Base-by-base conservation (phyloP, 306 rosid genomes). In the Prunus dulcis region DNA sequence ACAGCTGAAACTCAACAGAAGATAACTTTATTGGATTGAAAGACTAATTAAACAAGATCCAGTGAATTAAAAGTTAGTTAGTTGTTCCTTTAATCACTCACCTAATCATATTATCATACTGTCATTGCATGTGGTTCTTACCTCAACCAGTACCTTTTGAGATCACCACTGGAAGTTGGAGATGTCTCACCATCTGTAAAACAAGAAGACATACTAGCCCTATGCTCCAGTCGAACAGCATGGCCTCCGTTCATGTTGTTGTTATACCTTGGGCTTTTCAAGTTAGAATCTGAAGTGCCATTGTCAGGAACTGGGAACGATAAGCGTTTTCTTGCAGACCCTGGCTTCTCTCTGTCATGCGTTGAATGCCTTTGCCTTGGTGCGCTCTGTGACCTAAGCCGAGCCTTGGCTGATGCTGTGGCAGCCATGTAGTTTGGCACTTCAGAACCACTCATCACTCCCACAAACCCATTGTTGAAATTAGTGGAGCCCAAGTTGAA, bases 351-450 rank as follows among this genome's bases (percentile, higher is more conserved):
- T 55, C 64, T 77, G 34, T 85, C 83, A 2, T 72, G 79, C 17
- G 55, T 73, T 72, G 72, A 28, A 66, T 52, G 74, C 76, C 89
- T 81, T 68, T 88, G 89, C 76, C 70, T 85, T 1, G 91, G 89
- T 2, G 82, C 85, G 22, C 92, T 86, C 3, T 63, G 82, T 13
- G 92, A 84, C 61, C 91, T 80, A 63, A 61, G 15, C 67, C 92
- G 79, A 15, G 89, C 89, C 73, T 66, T 79, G 30, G 87, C 85
- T 17, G 92, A 88, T 15, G 85, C 89, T 49, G 92, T 88, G 25
- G 87, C 77, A 19, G 86, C 83, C 89, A 86, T 88, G 84, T 88
- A 86, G 72, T 82, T 88, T 11, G 86, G 87, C 56, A 73, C 77
- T 46, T 68, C 73, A 52, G 18, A 10, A 23, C 41, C 15, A 47